A percentile compares a stretch with the other conserved stretches of the same genome.
phyloP scores from a whole-genome alignment of 495 filamentous ascomycete genomes.

The Trichocladium uniseriatum region DNA sequence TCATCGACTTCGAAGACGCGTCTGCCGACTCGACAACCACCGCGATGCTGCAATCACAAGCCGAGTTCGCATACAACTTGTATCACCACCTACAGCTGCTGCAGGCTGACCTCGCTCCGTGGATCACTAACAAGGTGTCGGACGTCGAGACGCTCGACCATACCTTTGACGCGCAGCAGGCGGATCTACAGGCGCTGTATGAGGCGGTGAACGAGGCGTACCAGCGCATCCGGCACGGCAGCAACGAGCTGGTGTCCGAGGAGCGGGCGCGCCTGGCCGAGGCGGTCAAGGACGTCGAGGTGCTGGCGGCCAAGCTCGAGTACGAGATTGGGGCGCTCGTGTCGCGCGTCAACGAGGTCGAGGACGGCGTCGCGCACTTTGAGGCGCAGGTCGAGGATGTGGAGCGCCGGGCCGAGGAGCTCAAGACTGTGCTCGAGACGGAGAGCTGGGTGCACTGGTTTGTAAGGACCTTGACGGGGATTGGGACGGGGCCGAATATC shows the following conservation, averaged over 20 bases:
- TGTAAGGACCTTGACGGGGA: conserved; percentile 48
- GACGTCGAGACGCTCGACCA: conserved; percentile 55
- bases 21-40: conserved; percentile 15
- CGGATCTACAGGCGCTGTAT: conserved; percentile 59
- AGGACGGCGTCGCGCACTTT: conserved; percentile 72
- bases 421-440: conserved; percentile 56
- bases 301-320: conserved; percentile 78
- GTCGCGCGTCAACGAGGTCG: conserved; percentile 79
- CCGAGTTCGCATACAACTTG: conserved; percentile 54
- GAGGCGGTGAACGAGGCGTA: conserved; percentile 57
- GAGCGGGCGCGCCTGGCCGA: conserved; percentile 62
- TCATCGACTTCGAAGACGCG: conserved; percentile 39
- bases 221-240: conserved; percentile 52
- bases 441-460: conserved; percentile 55
- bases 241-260: conserved; percentile 55
- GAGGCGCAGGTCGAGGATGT: conserved; percentile 70
- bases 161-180: conserved; percentile 48
- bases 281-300: conserved; percentile 69
- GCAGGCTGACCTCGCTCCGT: conserved; percentile 45
- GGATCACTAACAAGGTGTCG: conserved; percentile 57
- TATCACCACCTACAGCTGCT: conserved; percentile 41
- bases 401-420: conserved; percentile 61
- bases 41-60: conserved; percentile 14
- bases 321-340: conserved; percentile 81
- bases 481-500: conserved; percentile 50